Evolutionary conservation across 1,284 basidiomycete species (phyloP), one percentile per base, ranked within the genome.

Genomic region (Cerioporus squamosus): DNA sequence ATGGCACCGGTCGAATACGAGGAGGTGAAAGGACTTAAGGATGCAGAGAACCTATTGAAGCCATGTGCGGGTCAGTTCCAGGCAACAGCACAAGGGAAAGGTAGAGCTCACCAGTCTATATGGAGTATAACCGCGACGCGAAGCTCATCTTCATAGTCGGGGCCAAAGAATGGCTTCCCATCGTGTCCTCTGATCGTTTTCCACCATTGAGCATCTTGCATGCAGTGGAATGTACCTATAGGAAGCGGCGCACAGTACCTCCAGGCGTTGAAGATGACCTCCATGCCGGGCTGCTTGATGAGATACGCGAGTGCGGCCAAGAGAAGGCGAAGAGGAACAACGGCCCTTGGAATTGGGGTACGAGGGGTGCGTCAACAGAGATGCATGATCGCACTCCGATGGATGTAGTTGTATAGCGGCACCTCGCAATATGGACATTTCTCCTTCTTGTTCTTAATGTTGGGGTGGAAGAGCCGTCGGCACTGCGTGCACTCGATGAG

Each of bases 401-500:
- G 18, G 17, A 20, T n/a, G 5, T 23, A 7, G 20, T 24, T 54
- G 26, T 47, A 57, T 1, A 55, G 53, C 2, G 49, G 47, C 17
- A 44, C 9, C 9, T 29, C 26, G 26, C 26, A 29, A 9, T 29
- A 29, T 29, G 26, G 26, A 29, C 26, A 29, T 9, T 29, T 29
- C 26, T 5, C 26, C 9, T 9, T 4, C 5, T 29, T 4, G 26
- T 29, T 4, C 5, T 47, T 18, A 29, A 59, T 8, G 8, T 51
- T 39, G 8, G 55, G 51, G 3, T 22, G n/a, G 36, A 59, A 68
- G 7, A 66, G 45, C 4, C 51, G 57, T 20, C 63, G 63, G 49
- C 70, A 72, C 2, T 38, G 18, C 8, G 46, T 44, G 49, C 70
- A 72, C 14, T 67, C 54, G 2, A 67, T 63, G 26, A 63, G 59